Evolutionary conservation across 352 stramenopile genomes (phyloP).

Genomic region (Phytophthora cajani): DNA sequence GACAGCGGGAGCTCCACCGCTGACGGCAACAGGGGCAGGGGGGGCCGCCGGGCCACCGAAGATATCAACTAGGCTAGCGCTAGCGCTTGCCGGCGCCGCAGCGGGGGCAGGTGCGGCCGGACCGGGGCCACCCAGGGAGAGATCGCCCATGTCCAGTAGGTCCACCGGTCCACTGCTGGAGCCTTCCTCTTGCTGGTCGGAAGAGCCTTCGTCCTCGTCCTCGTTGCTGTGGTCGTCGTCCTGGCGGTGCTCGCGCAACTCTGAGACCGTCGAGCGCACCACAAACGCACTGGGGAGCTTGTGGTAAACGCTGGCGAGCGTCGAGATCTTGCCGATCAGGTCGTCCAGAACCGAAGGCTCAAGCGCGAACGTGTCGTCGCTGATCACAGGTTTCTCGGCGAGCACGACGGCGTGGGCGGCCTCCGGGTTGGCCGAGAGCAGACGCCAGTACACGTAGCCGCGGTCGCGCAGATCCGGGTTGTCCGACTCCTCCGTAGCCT

Average conservation of each 20-base stretch:
- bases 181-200: conserved; percentile 61
- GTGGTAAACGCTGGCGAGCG: conserved; percentile 98
- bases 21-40: conserved; percentile 36
- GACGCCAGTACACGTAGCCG: conserved; percentile 99
- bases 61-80: conserved; percentile 79
- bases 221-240: conserved; percentile 76
- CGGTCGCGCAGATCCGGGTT: conserved; percentile 99
- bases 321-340: conserved; percentile 98
- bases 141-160: conserved; percentile 85
- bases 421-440: conserved; percentile 98
- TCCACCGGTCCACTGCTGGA: conserved; percentile 55
- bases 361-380: conserved; percentile 97
- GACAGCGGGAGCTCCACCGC: conserved; percentile 22
- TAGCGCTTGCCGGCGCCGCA: conserved; percentile 41
- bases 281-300: conserved; percentile 91
- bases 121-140: conserved; percentile 74
- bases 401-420: conserved; percentile 98
- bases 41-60: conserved; percentile 69
- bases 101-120: conserved; percentile 42
- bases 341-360: conserved; percentile 96
- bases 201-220: conserved; percentile 71
- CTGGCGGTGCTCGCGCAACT: conserved; percentile 73
- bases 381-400: conserved; percentile 99
- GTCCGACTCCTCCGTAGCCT: conserved; percentile 98
- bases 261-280: conserved; percentile 81